Evolutionary conservation across 257 asterid genomes (phyloP).

Genomic region (Perilla frutescens): DNA sequence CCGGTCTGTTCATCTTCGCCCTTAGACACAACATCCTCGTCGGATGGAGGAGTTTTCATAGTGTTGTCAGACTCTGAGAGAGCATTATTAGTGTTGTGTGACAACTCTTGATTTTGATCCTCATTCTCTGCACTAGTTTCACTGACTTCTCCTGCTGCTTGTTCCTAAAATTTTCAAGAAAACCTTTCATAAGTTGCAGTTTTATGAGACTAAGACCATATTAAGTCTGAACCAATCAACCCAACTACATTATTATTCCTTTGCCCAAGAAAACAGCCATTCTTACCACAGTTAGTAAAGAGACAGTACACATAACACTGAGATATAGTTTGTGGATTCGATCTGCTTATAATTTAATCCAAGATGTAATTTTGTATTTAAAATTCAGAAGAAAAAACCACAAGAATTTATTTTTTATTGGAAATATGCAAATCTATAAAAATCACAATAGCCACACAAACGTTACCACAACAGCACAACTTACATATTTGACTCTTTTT

Average conservation of each 20-base stretch:
- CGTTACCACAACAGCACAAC: background rate
- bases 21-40: constrained; percentile 49
- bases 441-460: constrained; percentile 7
- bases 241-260: too few relatives aligned
- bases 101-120: constrained; percentile 42
- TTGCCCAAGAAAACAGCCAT: too few relatives aligned
- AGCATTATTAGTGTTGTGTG: constrained; percentile 6
- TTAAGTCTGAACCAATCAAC: too few relatives aligned
- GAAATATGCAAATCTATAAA: background rate
- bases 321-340: background rate
- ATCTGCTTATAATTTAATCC: background rate
- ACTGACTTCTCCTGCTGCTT: constrained; percentile 41
- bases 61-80: constrained; percentile 45
- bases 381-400: background rate
- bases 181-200: background rate
- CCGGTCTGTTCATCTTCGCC: constrained; percentile 52
- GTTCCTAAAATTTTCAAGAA: constrained; percentile 49
- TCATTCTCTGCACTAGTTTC: constrained; percentile 41
- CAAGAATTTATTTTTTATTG: background rate
- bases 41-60: constrained; percentile 38
- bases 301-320: background rate
- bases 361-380: background rate
- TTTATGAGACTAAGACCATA: background rate
- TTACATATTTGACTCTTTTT: background rate
- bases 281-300: too few relatives aligned